Base-by-base conservation (phyloP, 2,329 filamentous ascomycete genomes). In the Pseudogymnoascus sp. region DNA sequence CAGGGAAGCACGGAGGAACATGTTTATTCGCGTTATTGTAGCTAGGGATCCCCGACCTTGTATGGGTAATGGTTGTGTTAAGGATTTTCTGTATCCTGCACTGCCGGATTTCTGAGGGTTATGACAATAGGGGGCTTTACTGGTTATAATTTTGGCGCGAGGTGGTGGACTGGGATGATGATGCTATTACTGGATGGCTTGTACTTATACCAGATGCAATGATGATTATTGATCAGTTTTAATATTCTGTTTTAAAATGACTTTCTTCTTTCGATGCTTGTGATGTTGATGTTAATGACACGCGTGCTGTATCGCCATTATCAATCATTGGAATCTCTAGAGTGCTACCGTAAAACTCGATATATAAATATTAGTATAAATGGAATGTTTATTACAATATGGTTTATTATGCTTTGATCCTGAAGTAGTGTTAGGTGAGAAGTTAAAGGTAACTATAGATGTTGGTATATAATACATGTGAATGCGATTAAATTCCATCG, bases 71-170 rank as follows among this genome's bases (percentile, higher is more conserved):
- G 51, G 51, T 57, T 57, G 51, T 57, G 51, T 57, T 57, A 29
- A 57, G 51, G 51, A 57, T 57, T 14, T 57, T 16, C 51, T 57
- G 11, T 57, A 57, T 57, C 51, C 51, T 34, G 18, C 51, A 18
- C 51, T 16, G 34, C 51, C 51, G 51, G 51, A 57, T 57, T 57
- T 57, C 51, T 57, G 51, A 57, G 61, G 61, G 40, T 45, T 62
- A 47, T 47, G 39, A 51, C 61, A 62, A 51, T 62, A 57, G 45
- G 39, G 39, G 39, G 31, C 23, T 21, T 47, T 31, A 45, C 61
- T 62, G 61, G 61, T 42, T 62, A 31, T 62, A 62, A 62, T 62
- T 62, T 62, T 62, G 45, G 61, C 61, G 39, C 61, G 45, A 61
- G 60, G 34, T 47, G 45, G 45, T 26, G n/a, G 39, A 40, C 26